A percentile compares a stretch with the other conserved stretches of the same genome.
phyloP scores from a whole-genome alignment of 306 rosid genomes.

The Mucuna pruriens region DNA sequence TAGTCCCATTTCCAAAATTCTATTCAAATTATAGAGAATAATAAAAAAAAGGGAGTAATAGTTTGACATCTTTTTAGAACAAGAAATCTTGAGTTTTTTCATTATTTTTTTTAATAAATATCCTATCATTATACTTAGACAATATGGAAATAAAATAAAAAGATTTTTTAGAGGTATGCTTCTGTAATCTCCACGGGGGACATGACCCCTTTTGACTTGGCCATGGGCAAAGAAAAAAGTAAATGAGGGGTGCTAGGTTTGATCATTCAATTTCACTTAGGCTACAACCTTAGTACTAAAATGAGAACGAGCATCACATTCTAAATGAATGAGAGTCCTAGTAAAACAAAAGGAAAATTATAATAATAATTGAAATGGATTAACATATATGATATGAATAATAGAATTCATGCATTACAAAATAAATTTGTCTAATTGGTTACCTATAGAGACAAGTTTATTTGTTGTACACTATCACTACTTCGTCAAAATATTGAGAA shows the following conservation, averaged over 20 bases:
- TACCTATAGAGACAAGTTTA: conserved; percentile 31
- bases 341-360: not conserved
- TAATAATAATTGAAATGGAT: not conserved
- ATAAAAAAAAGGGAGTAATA: not conserved
- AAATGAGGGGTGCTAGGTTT: not conserved
- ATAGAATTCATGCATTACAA: not conserved
- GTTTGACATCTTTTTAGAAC: not conserved
- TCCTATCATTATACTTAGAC: not conserved
- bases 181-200: not conserved
- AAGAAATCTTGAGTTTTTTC: not conserved
- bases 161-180: not conserved
- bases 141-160: not conserved
- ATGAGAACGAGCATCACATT: not conserved
- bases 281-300: not conserved
- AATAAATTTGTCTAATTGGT: conserved; percentile 23
- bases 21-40: not conserved
- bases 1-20: conserved; percentile 23
- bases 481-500: not conserved
- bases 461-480: conserved; percentile 26
- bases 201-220: not conserved
- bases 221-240: not conserved
- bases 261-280: not conserved
- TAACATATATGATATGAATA: conserved; percentile 6
- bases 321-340: not conserved
- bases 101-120: not conserved